A percentile compares a stretch with the other conserved stretches of the same genome.
Evolutionary conservation across 495 filamentous ascomycete species (phyloP).

Genomic region (Hyaloscypha finlandica): DNA sequence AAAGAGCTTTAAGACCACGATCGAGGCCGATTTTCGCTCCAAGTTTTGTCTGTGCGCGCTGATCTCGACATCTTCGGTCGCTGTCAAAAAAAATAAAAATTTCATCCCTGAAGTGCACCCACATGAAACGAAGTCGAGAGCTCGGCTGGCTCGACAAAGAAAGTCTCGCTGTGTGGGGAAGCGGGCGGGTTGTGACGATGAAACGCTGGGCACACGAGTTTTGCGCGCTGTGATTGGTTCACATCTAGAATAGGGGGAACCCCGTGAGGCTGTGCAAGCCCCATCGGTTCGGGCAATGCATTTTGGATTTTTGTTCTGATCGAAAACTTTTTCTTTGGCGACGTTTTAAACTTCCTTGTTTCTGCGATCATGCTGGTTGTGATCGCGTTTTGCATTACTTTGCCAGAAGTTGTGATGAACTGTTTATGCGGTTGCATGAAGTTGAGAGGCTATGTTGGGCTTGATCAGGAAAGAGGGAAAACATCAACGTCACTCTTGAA

Average conservation of each 20-base stretch:
- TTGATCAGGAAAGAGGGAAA: neutral
- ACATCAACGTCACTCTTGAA: neutral
- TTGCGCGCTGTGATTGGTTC: neutral
- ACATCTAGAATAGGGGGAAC: neutral
- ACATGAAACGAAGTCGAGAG: constrained; percentile 10
- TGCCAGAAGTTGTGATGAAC: neutral
- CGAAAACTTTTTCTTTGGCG: neutral
- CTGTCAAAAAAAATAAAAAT: neutral
- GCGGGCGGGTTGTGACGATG: neutral
- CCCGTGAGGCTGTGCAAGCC: neutral
- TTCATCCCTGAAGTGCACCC: neutral
- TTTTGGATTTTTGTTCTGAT: neutral
- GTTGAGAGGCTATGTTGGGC: neutral
- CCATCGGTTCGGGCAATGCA: neutral
- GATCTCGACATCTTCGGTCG: neutral
- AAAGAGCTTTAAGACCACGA: neutral
- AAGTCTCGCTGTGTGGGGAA: neutral
- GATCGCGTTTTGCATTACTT: neutral
- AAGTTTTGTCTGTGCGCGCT: neutral
- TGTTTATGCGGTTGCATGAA: constrained; percentile 2
- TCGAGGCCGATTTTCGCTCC: neutral
- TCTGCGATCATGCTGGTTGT: neutral
- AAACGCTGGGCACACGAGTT: neutral
- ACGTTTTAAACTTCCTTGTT: neutral
- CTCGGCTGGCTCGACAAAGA: neutral